Evolutionary conservation across 768 basidiomycete genomes (phyloP).

Genomic region (Neoboletus magnificus): DNA sequence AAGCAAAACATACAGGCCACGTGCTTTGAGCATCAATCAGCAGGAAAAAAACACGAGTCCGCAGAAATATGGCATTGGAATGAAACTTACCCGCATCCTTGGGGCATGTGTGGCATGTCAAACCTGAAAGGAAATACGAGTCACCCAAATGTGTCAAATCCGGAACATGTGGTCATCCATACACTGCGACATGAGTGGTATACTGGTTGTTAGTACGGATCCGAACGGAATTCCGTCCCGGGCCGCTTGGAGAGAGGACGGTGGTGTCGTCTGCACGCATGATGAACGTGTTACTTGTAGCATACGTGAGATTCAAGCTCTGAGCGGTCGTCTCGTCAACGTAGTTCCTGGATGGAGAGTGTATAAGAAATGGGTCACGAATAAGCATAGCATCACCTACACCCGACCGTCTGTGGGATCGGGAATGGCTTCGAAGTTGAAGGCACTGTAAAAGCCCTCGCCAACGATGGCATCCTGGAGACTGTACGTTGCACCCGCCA

Average conservation of each 20-base stretch:
- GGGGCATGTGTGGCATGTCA: slow-evolving; percentile 36
- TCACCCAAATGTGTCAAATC: neutral
- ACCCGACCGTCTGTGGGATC: slow-evolving; percentile 40
- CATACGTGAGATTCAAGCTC: slow-evolving; percentile 27
- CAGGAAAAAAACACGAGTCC: neutral
- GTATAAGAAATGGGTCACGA: neutral
- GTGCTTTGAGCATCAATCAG: slow-evolving; percentile 23
- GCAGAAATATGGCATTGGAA: neutral
- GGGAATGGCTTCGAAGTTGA: slow-evolving; percentile 32
- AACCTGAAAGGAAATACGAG: slow-evolving; percentile 19
- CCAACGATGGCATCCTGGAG: slow-evolving; percentile 30
- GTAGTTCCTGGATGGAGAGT: slow-evolving; percentile 29
- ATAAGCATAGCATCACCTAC: slow-evolving; percentile 17
- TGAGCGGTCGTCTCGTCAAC: slow-evolving; percentile 29
- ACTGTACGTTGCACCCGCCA: slow-evolving; percentile 25
- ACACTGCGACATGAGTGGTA: slow-evolving; percentile 35
- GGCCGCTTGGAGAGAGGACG: slow-evolving; percentile 24
- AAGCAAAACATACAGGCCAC: slow-evolving; percentile 32
- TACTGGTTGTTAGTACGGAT: slow-evolving; percentile 32
- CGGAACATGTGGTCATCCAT: slow-evolving; percentile 4
- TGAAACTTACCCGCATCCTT: slow-evolving; percentile 33
- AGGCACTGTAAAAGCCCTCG: slow-evolving; percentile 28
- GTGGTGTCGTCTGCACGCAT: slow-evolving; percentile 38
- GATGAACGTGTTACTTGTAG: slow-evolving; percentile 27
- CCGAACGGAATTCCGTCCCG: slow-evolving; percentile 37